Evolutionary conservation across 345 rosid species (phyloP).

Genomic region (Bruguiera gymnorhiza): DNA sequence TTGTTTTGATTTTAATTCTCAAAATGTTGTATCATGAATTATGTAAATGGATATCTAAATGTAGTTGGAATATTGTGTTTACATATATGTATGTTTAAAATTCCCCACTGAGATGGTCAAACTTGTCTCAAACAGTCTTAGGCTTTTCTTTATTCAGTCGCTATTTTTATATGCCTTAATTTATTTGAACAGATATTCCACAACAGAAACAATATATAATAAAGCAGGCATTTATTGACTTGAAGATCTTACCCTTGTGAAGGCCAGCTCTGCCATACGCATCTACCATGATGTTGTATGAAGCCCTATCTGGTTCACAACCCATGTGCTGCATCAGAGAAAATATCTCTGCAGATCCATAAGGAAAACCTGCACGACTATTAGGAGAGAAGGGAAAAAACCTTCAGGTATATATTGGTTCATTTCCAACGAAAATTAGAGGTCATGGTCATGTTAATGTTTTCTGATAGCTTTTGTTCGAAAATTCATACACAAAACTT

Average conservation of each 20-base stretch:
- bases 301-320: conserved; percentile 91
- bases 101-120: not conserved
- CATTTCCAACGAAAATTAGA: not conserved
- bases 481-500: not conserved
- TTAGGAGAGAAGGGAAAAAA: conserved; percentile 16
- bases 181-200: not conserved
- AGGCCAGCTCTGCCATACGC: conserved; percentile 90
- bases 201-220: not conserved
- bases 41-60: no score
- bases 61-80: no score
- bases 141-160: not conserved
- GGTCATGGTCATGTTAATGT: not conserved
- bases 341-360: conserved; percentile 90
- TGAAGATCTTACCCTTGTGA: conserved; percentile 50
- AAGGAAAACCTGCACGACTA: conserved; percentile 92
- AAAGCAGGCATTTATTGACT: not conserved
- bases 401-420: not conserved
- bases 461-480: not conserved
- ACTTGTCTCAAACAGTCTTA: not conserved
- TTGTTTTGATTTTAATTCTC: no score
- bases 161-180: not conserved
- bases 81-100: no score
- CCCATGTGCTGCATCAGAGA: conserved; percentile 95
- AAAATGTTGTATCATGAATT: no score
- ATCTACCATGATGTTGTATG: conserved; percentile 91